Conservation (phyloP, 352 stramenopile species). For the Pythium sukuiense region DNA sequence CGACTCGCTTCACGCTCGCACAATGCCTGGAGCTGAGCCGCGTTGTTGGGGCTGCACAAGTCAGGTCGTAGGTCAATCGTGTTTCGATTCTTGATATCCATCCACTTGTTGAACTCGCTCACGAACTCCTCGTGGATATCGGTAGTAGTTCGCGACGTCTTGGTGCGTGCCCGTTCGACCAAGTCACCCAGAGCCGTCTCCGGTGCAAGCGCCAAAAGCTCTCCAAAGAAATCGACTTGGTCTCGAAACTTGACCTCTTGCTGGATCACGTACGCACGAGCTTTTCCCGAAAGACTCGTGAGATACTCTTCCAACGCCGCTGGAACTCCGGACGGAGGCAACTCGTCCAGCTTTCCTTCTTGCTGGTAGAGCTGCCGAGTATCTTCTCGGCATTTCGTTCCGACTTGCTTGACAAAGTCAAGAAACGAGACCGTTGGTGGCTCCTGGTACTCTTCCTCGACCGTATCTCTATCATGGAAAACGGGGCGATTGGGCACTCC, state of each 20-base stretch:
- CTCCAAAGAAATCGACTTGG: constrained; percentile 60
- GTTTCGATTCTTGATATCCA: constrained; percentile 49
- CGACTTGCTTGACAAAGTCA: constrained; percentile 58
- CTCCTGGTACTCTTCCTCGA: constrained; percentile 41
- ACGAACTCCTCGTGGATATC: constrained; percentile 30
- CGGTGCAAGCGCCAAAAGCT: constrained; percentile 58
- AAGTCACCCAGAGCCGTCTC: constrained; percentile 42
- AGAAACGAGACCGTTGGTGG: constrained; percentile 38
- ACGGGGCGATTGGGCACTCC: constrained; percentile 20
- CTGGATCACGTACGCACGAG: constrained; percentile 44
- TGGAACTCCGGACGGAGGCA: constrained; percentile 58
- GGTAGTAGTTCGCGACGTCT: constrained; percentile 19
- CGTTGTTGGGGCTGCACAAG: constrained; percentile 76
- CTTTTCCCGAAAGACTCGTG: constrained; percentile 56
- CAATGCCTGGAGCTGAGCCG: constrained; percentile 44
- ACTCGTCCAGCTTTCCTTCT: constrained; percentile 67
- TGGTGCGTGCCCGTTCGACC: constrained; percentile 31
- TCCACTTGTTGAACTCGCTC: constrained; percentile 37
- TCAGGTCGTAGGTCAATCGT: constrained; percentile 60
- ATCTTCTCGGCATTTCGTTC: constrained; percentile 53
- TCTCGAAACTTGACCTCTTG: constrained; percentile 58
- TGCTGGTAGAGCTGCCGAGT: constrained; percentile 53
- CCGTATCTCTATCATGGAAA: constrained; percentile 41
- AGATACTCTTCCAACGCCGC: constrained; percentile 79
- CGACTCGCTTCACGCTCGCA: constrained; percentile 52